These are phyloP conservation scores for Pseudocercospora pini-densiflorae DNA, from an alignment of 2,329 filamentous ascomycete genomes.

Conservation along the genomic window DNA sequence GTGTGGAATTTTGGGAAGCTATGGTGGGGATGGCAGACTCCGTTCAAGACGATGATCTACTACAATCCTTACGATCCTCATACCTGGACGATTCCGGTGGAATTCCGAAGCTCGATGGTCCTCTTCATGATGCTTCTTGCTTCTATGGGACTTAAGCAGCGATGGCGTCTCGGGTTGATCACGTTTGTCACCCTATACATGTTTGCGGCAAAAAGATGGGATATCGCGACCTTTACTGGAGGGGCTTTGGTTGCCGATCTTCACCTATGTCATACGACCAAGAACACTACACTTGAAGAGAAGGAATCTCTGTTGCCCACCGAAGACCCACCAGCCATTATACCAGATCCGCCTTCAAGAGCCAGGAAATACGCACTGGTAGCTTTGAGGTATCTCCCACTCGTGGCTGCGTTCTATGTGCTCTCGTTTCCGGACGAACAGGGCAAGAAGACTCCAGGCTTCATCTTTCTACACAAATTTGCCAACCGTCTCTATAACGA, in stretches of 20 bases:
- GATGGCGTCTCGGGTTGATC: slow-evolving; percentile 18
- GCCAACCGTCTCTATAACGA: slow-evolving; percentile 1
- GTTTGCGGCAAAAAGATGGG: slow-evolving; percentile 15
- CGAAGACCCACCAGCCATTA: neutral
- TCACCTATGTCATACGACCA: slow-evolving; percentile 5
- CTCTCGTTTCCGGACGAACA: slow-evolving; percentile 24
- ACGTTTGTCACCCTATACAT: slow-evolving; percentile 10
- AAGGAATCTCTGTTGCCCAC: slow-evolving; percentile 1
- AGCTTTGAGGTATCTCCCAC: slow-evolving; percentile 10
- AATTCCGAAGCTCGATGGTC: slow-evolving; percentile 20
- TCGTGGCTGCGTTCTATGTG: slow-evolving; percentile 13
- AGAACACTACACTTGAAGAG: neutral
- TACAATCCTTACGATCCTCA: slow-evolving; percentile 12
- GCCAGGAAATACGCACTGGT: neutral
- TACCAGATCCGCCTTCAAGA: neutral
- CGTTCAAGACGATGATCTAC: neutral
- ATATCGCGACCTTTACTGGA: slow-evolving; percentile 23
- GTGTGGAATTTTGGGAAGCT: neutral
- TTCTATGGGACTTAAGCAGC: slow-evolving; percentile 15
- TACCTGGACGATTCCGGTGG: slow-evolving; percentile 23
- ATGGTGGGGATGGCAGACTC: neutral
- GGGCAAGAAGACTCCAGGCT: slow-evolving; percentile 17
- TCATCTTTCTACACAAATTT: slow-evolving; percentile 4
- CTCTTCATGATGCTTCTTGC: slow-evolving; percentile 20
- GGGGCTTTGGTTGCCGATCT: slow-evolving; percentile 23